Evolutionary conservation across 306 rosid genomes (phyloP).

Genomic region (Gynostemma pentaphyllum): DNA sequence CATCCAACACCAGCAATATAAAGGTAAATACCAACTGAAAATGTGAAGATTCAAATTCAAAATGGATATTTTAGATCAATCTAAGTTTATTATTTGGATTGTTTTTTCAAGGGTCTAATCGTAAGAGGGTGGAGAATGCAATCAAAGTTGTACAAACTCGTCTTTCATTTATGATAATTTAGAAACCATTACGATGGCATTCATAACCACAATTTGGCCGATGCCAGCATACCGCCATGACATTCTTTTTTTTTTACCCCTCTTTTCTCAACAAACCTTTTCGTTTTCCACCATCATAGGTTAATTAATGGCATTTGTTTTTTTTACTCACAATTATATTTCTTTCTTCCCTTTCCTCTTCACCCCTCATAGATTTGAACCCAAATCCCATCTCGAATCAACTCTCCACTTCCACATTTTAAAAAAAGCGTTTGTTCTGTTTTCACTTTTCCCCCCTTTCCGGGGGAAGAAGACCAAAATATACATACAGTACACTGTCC

Average conservation of each 20-base stretch:
- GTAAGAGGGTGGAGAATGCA: slow-evolving; percentile 3
- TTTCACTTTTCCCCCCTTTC: slow-evolving; percentile 19
- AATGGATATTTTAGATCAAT: no score
- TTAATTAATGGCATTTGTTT: background rate
- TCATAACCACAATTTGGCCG: background rate
- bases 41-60: no score
- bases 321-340: background rate
- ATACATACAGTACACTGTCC: slow-evolving; percentile 18
- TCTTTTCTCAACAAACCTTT: background rate
- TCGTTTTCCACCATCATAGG: background rate
- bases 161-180: background rate
- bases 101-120: background rate
- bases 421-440: slow-evolving; percentile 2
- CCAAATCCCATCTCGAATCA: slow-evolving; percentile 1
- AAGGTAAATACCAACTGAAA: no score
- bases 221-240: slow-evolving; percentile 1
- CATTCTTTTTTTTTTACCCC: background rate
- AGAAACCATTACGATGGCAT: background rate
- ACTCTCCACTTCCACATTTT: slow-evolving; percentile 11
- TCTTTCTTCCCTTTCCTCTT: background rate
- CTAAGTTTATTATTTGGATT: no score
- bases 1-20: no score
- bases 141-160: slow-evolving; percentile 8
- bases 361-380: background rate
- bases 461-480: slow-evolving; percentile 16